These are phyloP conservation scores for Kentomonas sorsogonicus DNA, from an alignment of 208 protist genomes.

Conservation along the genomic window DNA sequence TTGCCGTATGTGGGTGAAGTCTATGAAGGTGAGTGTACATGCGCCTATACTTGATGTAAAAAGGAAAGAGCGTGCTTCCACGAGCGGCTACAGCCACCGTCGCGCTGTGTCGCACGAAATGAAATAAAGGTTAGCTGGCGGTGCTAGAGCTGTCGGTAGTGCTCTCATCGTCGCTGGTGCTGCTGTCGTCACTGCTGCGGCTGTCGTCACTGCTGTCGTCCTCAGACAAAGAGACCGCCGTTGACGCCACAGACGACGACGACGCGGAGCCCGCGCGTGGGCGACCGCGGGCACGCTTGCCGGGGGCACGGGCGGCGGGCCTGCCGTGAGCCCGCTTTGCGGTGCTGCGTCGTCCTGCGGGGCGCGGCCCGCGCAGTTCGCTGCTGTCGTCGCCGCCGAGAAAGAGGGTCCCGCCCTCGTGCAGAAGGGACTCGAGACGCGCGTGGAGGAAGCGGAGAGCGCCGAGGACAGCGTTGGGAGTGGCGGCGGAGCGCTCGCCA, in stretches of 20 bases:
- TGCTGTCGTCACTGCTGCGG: slow-evolving; percentile 4
- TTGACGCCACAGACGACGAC: no score
- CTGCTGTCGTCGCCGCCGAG: slow-evolving; percentile 2
- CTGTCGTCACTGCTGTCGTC: not conserved
- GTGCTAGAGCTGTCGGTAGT: no score
- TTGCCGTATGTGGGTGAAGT: no score
- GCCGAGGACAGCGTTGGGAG: not conserved
- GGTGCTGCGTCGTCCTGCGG: not conserved
- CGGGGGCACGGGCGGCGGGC: not conserved
- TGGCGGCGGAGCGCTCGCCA: no score
- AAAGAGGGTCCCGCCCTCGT: slow-evolving; percentile 12
- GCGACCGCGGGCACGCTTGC: not conserved
- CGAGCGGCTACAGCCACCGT: no score
- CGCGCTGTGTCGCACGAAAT: no score
- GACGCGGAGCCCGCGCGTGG: not conserved
- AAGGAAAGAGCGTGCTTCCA: no score
- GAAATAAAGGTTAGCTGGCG: no score
- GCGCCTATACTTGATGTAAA: no score
- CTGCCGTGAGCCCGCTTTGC: not conserved
- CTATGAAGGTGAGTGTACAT: no score
- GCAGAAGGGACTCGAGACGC: slow-evolving; percentile 13
- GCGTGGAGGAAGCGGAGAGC: no score
- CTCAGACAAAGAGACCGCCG: not conserved
- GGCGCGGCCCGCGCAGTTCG: not conserved
- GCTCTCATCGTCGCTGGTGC: not conserved